Percentiles rank a stretch among this genome's conserved stretches.
These are phyloP conservation scores for Microcos paniculata DNA, from an alignment of 345 rosid species.

Conservation along the genomic window DNA sequence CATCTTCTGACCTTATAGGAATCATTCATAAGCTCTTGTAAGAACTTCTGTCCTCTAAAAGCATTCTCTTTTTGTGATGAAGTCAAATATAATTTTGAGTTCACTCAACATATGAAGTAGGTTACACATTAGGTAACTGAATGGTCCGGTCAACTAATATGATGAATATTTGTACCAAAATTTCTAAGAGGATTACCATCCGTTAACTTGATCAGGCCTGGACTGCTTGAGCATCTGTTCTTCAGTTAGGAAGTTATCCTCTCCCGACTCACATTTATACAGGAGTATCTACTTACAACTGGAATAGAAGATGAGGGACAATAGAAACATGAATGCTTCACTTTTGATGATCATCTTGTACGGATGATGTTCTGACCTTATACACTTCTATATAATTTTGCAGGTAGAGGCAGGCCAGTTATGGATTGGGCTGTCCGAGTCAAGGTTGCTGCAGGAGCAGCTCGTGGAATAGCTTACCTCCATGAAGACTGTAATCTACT, in stretches of 20 bases:
- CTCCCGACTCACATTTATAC: background rate
- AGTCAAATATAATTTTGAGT: background rate
- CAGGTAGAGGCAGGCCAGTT: constrained; percentile 71
- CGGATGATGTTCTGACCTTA: background rate
- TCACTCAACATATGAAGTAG: background rate
- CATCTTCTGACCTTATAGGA: constrained; percentile 10
- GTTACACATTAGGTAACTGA: background rate
- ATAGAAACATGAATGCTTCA: background rate
- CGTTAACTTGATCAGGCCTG: background rate
- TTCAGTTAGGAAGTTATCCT: background rate
- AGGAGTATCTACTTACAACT: background rate
- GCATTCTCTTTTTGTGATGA: background rate
- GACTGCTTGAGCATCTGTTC: background rate
- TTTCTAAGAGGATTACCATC: background rate
- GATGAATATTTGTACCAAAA: constrained; percentile 1
- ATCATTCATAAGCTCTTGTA: background rate
- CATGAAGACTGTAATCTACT: constrained; percentile 93
- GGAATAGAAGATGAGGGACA: background rate
- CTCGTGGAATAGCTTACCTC: constrained; percentile 95
- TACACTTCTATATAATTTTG: constrained; percentile 21
- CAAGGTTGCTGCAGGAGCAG: constrained; percentile 93
- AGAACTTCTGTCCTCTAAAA: background rate
- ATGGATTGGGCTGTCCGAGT: constrained; percentile 88
- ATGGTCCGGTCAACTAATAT: background rate
- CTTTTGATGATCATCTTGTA: background rate